These are phyloP conservation scores for Neurospora sp. DNA, from an alignment of 495 filamentous ascomycete species.

Conservation along the genomic window DNA sequence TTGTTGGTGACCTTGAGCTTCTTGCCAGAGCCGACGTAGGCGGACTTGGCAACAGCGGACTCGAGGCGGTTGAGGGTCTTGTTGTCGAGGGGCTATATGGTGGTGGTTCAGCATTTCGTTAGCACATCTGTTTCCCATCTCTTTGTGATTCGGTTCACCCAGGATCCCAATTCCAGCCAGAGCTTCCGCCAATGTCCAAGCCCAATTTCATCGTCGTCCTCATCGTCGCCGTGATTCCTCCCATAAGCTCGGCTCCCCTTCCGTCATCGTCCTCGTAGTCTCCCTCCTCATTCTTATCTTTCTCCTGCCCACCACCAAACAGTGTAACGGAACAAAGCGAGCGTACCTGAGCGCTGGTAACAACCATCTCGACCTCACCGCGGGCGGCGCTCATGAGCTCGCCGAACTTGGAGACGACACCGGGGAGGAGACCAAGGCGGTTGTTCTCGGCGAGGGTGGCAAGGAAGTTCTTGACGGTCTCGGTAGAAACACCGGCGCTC, in stretches of 20 bases:
- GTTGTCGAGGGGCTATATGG: slow-evolving; percentile 66
- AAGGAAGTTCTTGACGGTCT: slow-evolving; percentile 91
- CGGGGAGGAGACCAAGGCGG: slow-evolving; percentile 70
- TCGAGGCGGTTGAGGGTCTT: slow-evolving; percentile 79
- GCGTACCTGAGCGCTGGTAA: slow-evolving; percentile 82
- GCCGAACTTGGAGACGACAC: slow-evolving; percentile 78
- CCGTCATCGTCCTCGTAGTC: neutral
- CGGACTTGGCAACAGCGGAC: slow-evolving; percentile 77
- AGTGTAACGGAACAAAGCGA: neutral
- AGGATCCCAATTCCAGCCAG: neutral
- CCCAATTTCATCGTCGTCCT: neutral
- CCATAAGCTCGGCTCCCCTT: neutral
- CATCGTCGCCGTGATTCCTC: neutral
- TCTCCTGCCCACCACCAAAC: neutral
- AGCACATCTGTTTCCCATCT: neutral
- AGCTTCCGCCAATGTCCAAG: neutral
- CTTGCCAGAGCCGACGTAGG: slow-evolving; percentile 82
- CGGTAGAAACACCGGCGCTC: slow-evolving; percentile 56
- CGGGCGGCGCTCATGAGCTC: slow-evolving; percentile 78
- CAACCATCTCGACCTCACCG: slow-evolving; percentile 85
- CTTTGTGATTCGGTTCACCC: neutral
- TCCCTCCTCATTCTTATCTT: neutral
- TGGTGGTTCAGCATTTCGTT: neutral
- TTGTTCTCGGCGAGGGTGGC: slow-evolving; percentile 89
- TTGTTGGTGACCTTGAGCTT: slow-evolving; percentile 94